phyloP scores from a whole-genome alignment of 2,329 filamentous ascomycete genomes.

The Ophiostoma angusticollis region DNA sequence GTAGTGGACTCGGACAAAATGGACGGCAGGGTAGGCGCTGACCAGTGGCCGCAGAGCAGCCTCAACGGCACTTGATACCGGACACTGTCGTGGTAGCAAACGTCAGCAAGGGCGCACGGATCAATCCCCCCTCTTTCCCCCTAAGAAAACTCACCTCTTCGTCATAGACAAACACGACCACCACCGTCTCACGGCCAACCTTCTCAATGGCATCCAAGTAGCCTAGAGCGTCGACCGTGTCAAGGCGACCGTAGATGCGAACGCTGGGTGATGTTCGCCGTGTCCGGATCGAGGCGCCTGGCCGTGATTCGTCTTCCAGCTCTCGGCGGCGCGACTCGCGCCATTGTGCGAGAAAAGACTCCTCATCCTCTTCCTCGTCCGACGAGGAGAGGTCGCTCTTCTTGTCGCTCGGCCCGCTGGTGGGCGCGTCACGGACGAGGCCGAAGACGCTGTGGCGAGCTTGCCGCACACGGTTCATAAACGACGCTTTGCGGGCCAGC shows the following conservation, averaged over 20 bases:
- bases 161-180: conserved; percentile 91
- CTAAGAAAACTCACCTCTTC: conserved; percentile 54
- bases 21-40: conserved; percentile 52
- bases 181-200: conserved; percentile 64
- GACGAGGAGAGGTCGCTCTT: conserved; percentile 26
- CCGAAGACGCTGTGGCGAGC: conserved; percentile 45
- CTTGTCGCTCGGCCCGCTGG: conserved; percentile 19
- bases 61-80: conserved; percentile 68
- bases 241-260: conserved; percentile 64
- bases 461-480: conserved; percentile 37
- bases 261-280: conserved; percentile 65
- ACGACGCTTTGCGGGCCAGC: conserved; percentile 46
- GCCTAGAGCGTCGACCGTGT: conserved; percentile 75
- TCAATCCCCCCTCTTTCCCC: too few relatives aligned
- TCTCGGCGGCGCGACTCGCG: conserved; percentile 67
- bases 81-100: conserved; percentile 42
- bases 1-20: conserved; percentile 85
- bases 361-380: conserved; percentile 53
- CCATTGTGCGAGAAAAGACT: conserved; percentile 75
- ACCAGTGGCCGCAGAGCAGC: conserved; percentile 66
- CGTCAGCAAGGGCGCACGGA: neutral
- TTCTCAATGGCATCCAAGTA: conserved; percentile 97
- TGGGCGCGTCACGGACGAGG: conserved; percentile 23
- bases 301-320: conserved; percentile 49
- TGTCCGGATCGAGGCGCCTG: conserved; percentile 32